Evolutionary conservation across 345 rosid genomes (phyloP).

Genomic region (Populus nigra): DNA sequence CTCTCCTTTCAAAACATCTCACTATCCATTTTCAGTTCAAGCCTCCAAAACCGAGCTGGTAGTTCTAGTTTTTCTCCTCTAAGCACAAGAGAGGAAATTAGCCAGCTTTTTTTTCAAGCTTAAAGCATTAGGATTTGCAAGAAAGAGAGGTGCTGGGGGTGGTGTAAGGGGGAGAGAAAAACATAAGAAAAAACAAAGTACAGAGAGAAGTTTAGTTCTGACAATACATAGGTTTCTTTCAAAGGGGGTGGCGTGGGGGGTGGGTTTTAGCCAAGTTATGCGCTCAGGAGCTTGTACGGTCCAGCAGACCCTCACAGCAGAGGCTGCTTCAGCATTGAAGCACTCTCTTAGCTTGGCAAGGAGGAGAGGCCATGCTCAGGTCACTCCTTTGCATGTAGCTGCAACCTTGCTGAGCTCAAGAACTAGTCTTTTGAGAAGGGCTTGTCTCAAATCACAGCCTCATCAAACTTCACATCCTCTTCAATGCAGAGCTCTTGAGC

Average conservation of each 20-base stretch:
- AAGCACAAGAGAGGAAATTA: slow-evolving; percentile 16
- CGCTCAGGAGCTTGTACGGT: slow-evolving; percentile 89
- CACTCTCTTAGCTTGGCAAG: slow-evolving; percentile 85
- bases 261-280: slow-evolving; percentile 67
- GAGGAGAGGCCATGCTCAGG: slow-evolving; percentile 93
- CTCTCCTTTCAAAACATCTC: slow-evolving; percentile 21
- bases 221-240: neutral
- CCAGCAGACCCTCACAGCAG: slow-evolving; percentile 94
- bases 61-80: slow-evolving; percentile 5
- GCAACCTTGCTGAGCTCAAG: slow-evolving; percentile 47
- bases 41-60: neutral
- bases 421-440: slow-evolving; percentile 44
- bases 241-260: slow-evolving; percentile 47
- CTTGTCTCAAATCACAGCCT: slow-evolving; percentile 49
- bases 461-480: slow-evolving; percentile 41
- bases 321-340: slow-evolving; percentile 96
- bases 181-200: slow-evolving; percentile 8
- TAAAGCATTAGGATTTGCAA: slow-evolving; percentile 1
- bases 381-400: slow-evolving; percentile 75
- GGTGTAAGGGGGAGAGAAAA: slow-evolving; percentile 9
- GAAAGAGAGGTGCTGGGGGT: slow-evolving; percentile 13
- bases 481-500: slow-evolving; percentile 58
- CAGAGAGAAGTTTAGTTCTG: slow-evolving; percentile 11
- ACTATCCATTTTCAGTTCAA: neutral
- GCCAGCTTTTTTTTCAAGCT: slow-evolving; percentile 7